Conservation (phyloP, 75 land plant species). For the Gnetum montanum region DNA sequence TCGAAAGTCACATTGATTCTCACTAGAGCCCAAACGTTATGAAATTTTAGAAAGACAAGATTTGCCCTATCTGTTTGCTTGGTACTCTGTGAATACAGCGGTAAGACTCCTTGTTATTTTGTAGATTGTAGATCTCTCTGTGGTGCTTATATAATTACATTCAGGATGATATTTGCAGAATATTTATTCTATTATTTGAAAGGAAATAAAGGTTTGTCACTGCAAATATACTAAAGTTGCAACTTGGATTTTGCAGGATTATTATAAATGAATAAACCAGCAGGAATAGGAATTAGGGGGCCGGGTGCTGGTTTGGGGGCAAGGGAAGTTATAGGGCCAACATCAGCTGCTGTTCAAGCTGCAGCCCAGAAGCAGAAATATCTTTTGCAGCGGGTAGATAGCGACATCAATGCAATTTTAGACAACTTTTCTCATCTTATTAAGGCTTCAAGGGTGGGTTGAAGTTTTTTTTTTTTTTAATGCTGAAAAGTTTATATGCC, state of each 20-base stretch:
- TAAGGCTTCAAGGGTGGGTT: slow-evolving; percentile 61
- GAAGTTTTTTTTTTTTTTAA: background rate
- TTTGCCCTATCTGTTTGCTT: too few relatives aligned
- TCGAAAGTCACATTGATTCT: too few relatives aligned
- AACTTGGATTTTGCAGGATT: background rate
- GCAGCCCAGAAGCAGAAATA: slow-evolving; percentile 90
- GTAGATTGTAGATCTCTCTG: too few relatives aligned
- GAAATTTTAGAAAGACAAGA: too few relatives aligned
- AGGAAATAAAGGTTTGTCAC: background rate
- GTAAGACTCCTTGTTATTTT: too few relatives aligned
- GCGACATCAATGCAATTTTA: slow-evolving; percentile 63
- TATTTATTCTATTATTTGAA: too few relatives aligned
- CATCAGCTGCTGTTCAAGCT: slow-evolving; percentile 79
- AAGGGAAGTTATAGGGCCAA: slow-evolving; percentile 51
- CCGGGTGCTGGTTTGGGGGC: slow-evolving; percentile 16
- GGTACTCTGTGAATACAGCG: too few relatives aligned
- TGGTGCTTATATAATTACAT: too few relatives aligned
- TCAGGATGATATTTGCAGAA: too few relatives aligned
- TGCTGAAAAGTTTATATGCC: too few relatives aligned
- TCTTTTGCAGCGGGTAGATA: slow-evolving; percentile 71
- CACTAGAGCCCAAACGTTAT: too few relatives aligned
- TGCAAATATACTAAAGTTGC: background rate
- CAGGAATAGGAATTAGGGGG: slow-evolving; percentile 11
- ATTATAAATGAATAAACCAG: slow-evolving; percentile 18
- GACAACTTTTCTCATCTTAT: slow-evolving; percentile 75